Evolutionary conservation across 768 basidiomycete species (phyloP).

Genomic region (Termitomyces sp.): DNA sequence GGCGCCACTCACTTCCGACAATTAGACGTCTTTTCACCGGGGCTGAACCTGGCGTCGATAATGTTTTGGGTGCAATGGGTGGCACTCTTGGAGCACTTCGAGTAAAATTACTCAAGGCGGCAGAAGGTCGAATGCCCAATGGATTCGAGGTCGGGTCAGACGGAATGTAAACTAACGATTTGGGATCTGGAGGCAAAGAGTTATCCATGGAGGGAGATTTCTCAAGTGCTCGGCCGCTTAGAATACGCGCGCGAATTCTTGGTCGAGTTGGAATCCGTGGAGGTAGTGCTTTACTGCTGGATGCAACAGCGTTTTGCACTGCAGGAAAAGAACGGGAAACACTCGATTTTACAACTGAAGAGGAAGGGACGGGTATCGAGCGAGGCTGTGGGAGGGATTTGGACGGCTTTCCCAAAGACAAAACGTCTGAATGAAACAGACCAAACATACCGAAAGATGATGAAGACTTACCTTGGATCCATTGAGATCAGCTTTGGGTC

Average conservation of each 20-base stretch:
- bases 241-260: not conserved
- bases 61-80: slow-evolving; percentile 18
- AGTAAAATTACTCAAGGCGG: not conserved
- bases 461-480: slow-evolving; percentile 5
- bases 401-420: not conserved
- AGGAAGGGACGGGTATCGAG: not conserved
- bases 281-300: slow-evolving; percentile 28
- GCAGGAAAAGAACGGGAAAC: not conserved
- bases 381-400: not conserved
- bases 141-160: slow-evolving; percentile 45
- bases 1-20: slow-evolving; percentile 50
- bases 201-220: slow-evolving; percentile 12
- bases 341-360: not conserved
- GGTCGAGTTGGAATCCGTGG: slow-evolving; percentile 9
- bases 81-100: not conserved
- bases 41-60: slow-evolving; percentile 10
- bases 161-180: slow-evolving; percentile 32
- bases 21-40: slow-evolving; percentile 32
- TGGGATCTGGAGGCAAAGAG: slow-evolving; percentile 30
- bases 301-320: slow-evolving; percentile 26
- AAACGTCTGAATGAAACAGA: not conserved
- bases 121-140: slow-evolving; percentile 47
- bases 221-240: slow-evolving; percentile 16
- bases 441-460: not conserved
- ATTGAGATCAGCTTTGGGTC: not conserved